phyloP scores from a whole-genome alignment of 2,329 filamentous ascomycete species.

The Xylaria sp. region DNA sequence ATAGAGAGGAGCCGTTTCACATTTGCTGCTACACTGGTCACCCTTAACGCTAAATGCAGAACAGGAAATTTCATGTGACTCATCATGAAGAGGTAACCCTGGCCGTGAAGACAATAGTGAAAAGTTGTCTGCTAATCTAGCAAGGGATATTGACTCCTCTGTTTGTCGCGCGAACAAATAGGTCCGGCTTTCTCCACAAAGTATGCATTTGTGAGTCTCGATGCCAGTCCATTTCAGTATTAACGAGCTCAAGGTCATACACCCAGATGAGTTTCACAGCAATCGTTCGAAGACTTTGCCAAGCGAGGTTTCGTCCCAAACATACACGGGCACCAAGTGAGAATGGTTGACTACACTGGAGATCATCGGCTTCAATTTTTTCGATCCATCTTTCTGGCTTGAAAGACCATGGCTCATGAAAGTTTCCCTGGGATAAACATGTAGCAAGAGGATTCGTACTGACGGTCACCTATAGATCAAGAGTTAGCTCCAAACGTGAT shows the following conservation, averaged over 20 bases:
- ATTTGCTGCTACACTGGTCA: too few species aligned
- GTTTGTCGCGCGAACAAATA: conserved; percentile 11
- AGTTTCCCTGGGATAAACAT: conserved; percentile 9
- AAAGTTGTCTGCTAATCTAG: too few species aligned
- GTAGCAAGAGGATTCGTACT: conserved; percentile 1
- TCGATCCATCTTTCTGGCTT: conserved; percentile 35
- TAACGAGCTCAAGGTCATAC: conserved; percentile 18
- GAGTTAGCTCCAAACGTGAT: background rate
- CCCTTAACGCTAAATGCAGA: too few species aligned
- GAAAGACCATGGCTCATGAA: conserved; percentile 30
- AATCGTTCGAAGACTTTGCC: conserved; percentile 15
- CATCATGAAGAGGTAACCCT: too few species aligned
- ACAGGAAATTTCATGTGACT: too few species aligned
- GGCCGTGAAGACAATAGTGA: too few species aligned
- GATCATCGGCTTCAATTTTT: conserved; percentile 11
- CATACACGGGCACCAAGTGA: conserved; percentile 34
- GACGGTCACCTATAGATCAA: background rate
- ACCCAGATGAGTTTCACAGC: conserved; percentile 12
- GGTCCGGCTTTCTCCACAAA: conserved; percentile 17
- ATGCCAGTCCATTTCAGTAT: conserved; percentile 15
- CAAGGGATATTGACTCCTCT: background rate
- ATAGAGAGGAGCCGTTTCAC: too few species aligned
- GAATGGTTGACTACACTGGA: conserved; percentile 33
- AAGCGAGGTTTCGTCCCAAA: conserved; percentile 30
- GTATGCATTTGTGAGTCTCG: conserved; percentile 13